Base-by-base conservation (phyloP, 805 yeast species). In the Blastobotrys robertii region DNA sequence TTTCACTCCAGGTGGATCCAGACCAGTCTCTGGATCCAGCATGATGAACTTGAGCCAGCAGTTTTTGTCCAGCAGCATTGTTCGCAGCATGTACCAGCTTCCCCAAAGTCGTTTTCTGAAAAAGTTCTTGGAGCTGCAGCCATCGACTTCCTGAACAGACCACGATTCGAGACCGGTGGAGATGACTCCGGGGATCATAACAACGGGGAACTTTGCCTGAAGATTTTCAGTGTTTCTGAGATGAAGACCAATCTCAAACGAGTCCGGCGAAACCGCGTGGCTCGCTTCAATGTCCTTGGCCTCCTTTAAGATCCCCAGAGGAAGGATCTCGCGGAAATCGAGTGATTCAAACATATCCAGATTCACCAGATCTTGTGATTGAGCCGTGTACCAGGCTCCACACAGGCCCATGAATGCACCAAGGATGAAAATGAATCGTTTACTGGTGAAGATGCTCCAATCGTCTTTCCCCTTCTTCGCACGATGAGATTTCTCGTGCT, bases 41-140 rank as follows among this genome's bases (percentile, higher is more conserved):
- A 79, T 82, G 35, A 92, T 73, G 60, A 88, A 95, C 59, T 83
- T 80, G 49, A 92, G 70, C 98, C 98, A 92, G 63, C 98, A 92
- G 1, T 76, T 60, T 62, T 92, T 92, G 56, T 90, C 96, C 43
- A 88, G 66, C 15, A 92, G 70, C 97, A 92, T 90, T 2, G 95
- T 79, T 51, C 83, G 72, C 45, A 92, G 65, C 98, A 92, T 92
- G 58, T 84, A 87, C 67, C 87, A 88, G 0, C 96, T 85, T 0
- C 98, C 98, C 98, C 98, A 92, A 44, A 92, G 61, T 51, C 97
- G 69, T 57, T 87, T 88, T 41, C 98, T 71, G 65, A 90, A 92
- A 61, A 90, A 94, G 8, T 79, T 72, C 46, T 79, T 76, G 32
- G 86, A 74, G 3, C 94, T 92, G 60, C 98, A 92, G 5, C 79